Conservation (phyloP, 805 yeast species). For the Nakazawaea populi region DNA sequence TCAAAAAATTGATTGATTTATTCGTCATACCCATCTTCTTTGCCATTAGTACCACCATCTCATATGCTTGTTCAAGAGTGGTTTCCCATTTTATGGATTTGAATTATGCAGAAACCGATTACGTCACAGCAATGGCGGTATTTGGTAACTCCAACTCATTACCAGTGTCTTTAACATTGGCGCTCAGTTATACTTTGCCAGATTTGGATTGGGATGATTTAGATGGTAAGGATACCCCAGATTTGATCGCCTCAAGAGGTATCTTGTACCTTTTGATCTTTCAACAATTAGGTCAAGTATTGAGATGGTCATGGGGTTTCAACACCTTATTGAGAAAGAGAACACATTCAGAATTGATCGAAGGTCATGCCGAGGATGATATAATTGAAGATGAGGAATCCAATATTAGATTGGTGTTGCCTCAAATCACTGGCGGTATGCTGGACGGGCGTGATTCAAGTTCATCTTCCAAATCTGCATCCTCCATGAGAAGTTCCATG, state of each 20-base stretch:
- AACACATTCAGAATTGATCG: constrained; percentile 25
- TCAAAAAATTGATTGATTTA: constrained; percentile 74
- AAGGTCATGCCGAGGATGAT: constrained; percentile 4
- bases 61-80: constrained; percentile 55
- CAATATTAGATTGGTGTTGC: neutral
- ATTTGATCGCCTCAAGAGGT: constrained; percentile 74
- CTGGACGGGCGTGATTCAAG: neutral
- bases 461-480: neutral
- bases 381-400: neutral
- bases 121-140: constrained; percentile 94
- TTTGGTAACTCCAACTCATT: constrained; percentile 94
- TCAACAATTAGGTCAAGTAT: constrained; percentile 78
- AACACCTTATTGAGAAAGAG: constrained; percentile 58
- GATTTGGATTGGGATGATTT: constrained; percentile 71
- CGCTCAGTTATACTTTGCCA: constrained; percentile 72
- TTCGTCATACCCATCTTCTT: constrained; percentile 80
- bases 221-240: constrained; percentile 51
- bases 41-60: constrained; percentile 75
- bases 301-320: constrained; percentile 87
- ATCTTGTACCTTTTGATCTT: constrained; percentile 66
- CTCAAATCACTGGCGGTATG: neutral
- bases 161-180: constrained; percentile 85
- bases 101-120: constrained; percentile 75
- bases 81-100: constrained; percentile 49
- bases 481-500: neutral